These are phyloP conservation scores for Dactylellina drechsleri DNA, from an alignment of 2,329 filamentous ascomycete species.

Conservation along the genomic window DNA sequence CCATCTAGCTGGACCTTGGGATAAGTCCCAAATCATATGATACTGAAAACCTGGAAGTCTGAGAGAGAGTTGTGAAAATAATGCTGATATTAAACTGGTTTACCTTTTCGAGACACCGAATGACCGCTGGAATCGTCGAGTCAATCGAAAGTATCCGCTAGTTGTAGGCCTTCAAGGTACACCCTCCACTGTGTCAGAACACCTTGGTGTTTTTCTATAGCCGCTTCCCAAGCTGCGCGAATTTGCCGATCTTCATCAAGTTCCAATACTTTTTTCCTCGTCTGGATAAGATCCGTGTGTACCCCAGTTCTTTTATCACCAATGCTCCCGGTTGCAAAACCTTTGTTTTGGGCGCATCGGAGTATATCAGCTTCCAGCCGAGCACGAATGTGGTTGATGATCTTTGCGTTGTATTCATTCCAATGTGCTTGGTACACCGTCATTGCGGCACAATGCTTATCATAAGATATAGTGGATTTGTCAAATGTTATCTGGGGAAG, in stretches of 20 bases:
- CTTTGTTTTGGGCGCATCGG: conserved; percentile 46
- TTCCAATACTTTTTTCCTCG: conserved; percentile 25
- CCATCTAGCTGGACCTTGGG: no score
- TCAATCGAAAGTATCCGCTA: conserved; percentile 10
- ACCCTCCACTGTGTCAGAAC: conserved; percentile 27
- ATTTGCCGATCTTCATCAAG: conserved; percentile 42
- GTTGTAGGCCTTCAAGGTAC: conserved; percentile 27
- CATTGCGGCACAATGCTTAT: conserved; percentile 40
- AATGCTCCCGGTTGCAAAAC: conserved; percentile 42
- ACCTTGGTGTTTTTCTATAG: conserved; percentile 12
- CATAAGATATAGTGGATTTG: conserved; percentile 22
- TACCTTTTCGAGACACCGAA: no score
- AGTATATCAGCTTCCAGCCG: conserved; percentile 41
- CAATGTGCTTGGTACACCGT: conserved; percentile 50
- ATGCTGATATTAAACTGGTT: no score
- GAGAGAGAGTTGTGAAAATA: no score
- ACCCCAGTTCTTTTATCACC: conserved; percentile 20
- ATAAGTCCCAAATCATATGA: no score
- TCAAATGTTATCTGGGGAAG: conserved; percentile 8
- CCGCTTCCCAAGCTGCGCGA: conserved; percentile 24
- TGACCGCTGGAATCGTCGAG: not conserved
- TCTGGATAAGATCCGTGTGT: conserved; percentile 33
- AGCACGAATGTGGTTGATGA: conserved; percentile 41
- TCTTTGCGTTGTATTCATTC: conserved; percentile 52
- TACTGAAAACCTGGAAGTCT: no score